Base-by-base conservation (phyloP, 768 basidiomycete genomes). In the Inosperma sp. region DNA sequence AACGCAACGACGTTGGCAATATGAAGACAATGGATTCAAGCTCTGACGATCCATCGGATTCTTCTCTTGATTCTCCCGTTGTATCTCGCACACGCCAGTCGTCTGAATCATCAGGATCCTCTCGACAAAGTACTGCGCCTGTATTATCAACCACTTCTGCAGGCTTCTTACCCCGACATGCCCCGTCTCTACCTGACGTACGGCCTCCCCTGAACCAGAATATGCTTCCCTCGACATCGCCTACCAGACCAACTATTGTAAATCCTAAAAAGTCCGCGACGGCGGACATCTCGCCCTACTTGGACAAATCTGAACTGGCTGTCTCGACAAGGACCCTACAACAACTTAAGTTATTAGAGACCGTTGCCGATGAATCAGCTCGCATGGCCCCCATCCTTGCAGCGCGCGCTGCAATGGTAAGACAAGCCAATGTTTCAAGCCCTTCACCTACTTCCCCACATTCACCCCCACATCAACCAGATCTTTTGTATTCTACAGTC, bases 301-400 rank as follows among this genome's bases (percentile, higher is more conserved):
- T 79, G 8, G 76, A 77, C 48, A 68, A 79, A 6, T 64, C 68
- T 21, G 82, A 79, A 54, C 68, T 80, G 8, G 77, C 81, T 7
- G 68, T 76, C 4, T 81, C 82, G 26, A 76, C 81, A 12, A 85
- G 82, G 62, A 79, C 76, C 50, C 64, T 87, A 65, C 81, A 81
- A 64, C 88, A 83, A 56, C 72, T 85, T 21, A 86, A 86, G 2
- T 70, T 89, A 52, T 69, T 88, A 9, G 86, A 89, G 62, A 72
- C 79, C 12, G 81, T 88, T 29, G 85, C 82, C 0, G 80, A 83
- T 58, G 86, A 90, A 63, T 86, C 88, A 4, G 83, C 82, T 5
- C 74, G 77, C 53, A 75, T 83, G 73, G 75, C 79, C 21, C 74
- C 79, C 16, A 51, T 68, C 61, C 51, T 62, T 68, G 51, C 56